Conservation (phyloP, 176 grass and related monocot species). For the Microstegium vimineum region DNA sequence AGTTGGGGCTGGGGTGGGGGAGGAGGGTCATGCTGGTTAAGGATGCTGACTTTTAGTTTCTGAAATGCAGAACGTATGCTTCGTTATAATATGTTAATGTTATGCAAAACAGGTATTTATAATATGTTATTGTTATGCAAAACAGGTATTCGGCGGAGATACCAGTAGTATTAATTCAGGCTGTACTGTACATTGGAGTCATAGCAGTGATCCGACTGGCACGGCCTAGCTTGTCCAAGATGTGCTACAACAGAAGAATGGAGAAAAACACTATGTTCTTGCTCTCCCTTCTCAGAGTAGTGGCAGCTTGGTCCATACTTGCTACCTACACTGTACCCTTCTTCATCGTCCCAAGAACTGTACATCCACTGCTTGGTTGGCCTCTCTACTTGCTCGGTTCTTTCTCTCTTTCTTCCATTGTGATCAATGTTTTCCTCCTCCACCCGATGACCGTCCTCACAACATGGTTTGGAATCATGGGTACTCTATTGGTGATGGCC, state of each 20-base stretch:
- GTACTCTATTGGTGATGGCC: conserved; percentile 69
- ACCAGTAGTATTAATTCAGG: conserved; percentile 63
- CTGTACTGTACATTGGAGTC: conserved; percentile 70
- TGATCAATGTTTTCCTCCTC: conserved; percentile 74
- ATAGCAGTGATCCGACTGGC: conserved; percentile 55
- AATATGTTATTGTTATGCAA: too few species aligned
- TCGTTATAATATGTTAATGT: conserved; percentile 15
- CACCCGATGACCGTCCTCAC: conserved; percentile 50
- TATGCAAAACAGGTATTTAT: too few species aligned
- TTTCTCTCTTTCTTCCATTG: conserved; percentile 60
- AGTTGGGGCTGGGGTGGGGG: neutral
- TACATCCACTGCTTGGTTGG: conserved; percentile 84
- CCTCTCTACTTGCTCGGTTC: conserved; percentile 72
- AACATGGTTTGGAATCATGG: conserved; percentile 59
- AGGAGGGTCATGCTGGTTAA: neutral
- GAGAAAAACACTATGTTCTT: conserved; percentile 66
- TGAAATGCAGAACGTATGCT: neutral
- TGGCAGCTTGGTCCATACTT: conserved; percentile 56
- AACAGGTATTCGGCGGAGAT: conserved; percentile 72
- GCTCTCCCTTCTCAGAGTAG: conserved; percentile 61
- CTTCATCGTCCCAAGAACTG: conserved; percentile 76
- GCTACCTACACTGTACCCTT: conserved; percentile 76
- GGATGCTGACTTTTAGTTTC: neutral
- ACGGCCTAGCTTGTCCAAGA: conserved; percentile 69
- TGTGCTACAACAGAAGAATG: conserved; percentile 72